Evolutionary conservation across 495 filamentous ascomycete genomes (phyloP), one percentile per base, ranked within the genome.

Genomic region (Aspergillus indologenus): DNA sequence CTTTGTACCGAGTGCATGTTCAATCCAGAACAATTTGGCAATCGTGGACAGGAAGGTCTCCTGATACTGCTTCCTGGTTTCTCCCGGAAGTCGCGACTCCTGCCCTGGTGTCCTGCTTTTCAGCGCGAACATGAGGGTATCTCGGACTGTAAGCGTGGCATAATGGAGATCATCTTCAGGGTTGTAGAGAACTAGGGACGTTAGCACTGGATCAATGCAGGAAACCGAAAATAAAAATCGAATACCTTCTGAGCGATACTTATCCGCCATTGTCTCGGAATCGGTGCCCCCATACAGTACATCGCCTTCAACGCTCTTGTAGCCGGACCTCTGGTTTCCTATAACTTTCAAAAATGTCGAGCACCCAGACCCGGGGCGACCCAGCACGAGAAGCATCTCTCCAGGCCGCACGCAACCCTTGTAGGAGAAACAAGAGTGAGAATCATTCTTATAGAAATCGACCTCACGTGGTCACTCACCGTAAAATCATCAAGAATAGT

Each of bases 131-230:
- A 82, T 72, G 0, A 92, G 69, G 0, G 89, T 92, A 40, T 87
- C 72, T 54, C 81, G 81, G 1, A 92, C 90, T 11, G 82, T 85
- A 26, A 94, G 69, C 12, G 86, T 88, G 11, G 88, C 83, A 59
- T 89, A 91, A 68, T 91, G 89, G 8, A 90, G 76, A 64, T 93
- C 90, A 40, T 89, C 87, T 74, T 90, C 87, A 3, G 86, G 83
- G 52, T 86, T 88, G 61, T 88, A 85, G 20, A 84, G 74, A 5
- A 87, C 78, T 78, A 31, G 21, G 18, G 26, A 11, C 1, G 53
- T 61, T 40, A 60, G 46, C 5, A 23, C 29, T 42, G 3, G 7
- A 29, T 46, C 19, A 22, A 29, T 14, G 8, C 17, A 7, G 12
- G 18, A n/a, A 17, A n/a, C 24, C 0, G n/a, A n/a, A n/a, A n/a